Conservation (phyloP, 768 basidiomycete species). For the Pholiota molesta region DNA sequence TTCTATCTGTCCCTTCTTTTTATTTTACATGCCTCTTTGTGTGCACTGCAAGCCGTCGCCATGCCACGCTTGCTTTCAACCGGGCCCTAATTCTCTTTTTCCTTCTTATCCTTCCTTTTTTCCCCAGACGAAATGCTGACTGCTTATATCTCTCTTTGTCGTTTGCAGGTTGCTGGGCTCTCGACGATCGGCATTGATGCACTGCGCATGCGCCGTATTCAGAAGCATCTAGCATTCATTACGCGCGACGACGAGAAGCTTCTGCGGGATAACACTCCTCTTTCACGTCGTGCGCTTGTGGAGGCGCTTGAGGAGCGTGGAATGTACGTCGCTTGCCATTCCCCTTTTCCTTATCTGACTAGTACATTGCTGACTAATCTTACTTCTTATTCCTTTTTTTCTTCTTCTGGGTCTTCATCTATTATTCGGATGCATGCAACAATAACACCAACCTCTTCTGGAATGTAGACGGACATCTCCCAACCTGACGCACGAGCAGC, state of each 20-base stretch:
- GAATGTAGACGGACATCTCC: constrained; percentile 31
- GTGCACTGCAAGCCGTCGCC: no score
- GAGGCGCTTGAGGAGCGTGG: constrained; percentile 78
- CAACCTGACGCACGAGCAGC: constrained; percentile 41
- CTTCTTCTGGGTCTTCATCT: no score
- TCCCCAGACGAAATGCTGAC: no score
- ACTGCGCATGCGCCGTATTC: constrained; percentile 47
- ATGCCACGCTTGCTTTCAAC: no score
- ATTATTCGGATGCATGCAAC: neutral
- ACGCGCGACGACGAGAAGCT: constrained; percentile 68
- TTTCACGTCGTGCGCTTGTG: constrained; percentile 58
- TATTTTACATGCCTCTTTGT: no score
- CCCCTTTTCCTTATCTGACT: neutral
- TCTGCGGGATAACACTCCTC: constrained; percentile 46
- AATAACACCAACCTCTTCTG: neutral
- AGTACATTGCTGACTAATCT: neutral
- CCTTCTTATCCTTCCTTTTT: no score
- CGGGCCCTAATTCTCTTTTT: no score
- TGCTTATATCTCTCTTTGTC: neutral
- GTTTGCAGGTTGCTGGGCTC: constrained; percentile 31
- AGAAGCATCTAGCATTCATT: constrained; percentile 47
- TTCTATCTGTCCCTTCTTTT: neutral
- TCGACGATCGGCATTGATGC: constrained; percentile 46
- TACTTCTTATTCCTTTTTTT: no score
- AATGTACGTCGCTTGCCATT: constrained; percentile 46